Base-by-base conservation (phyloP, 257 asterid species). In the Fraxinus americana region DNA sequence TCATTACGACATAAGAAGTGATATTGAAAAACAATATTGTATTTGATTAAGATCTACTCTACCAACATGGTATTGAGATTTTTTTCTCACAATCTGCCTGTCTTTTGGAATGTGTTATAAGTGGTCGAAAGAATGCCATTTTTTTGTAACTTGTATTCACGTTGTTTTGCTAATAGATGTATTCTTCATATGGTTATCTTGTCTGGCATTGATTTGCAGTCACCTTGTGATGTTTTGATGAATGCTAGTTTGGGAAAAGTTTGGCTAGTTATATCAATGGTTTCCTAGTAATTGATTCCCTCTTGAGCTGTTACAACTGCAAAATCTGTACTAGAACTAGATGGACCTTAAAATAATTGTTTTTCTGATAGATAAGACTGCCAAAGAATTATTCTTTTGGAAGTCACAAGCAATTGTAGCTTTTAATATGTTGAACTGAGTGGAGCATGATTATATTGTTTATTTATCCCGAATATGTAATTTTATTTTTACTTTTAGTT, bases 1-100 rank as follows among this genome's bases (percentile, higher is more conserved):
- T 93, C 98, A 2, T 82, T 95, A 52, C 99, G 83, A 43, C 89
- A 92, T 80, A 87, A 88, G 92, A 95, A 87, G 84, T 85, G 69
- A 63, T 25, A 2, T 4, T 10, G 2, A 10, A 25, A 41, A 2
- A 63, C 34, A 63, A 0, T 23, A 63, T 63, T 63, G 5, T 61
- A 54, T 54, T 54, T 19, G 27, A n/a, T 54, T 19, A 54, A 54
- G 23, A 41, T 32, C 23, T 23, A 8, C 32, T 8, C 67, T 9
- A 61, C 30, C 67, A 21, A 59, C 13, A 59, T 21, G 5, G 68
- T 61, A 23, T 61, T 25, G 1, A 61, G 5, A 19, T 61, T 61
- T 3, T 63, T 63, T 10, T 63, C 7, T 30, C 69, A 63, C 69
- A 25, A 23, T 63, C 69, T 25, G 35, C 35, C 19, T 10, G 14